Evolutionary conservation across 768 basidiomycete species (phyloP).

Genomic region (Agrocybe chaxingu): DNA sequence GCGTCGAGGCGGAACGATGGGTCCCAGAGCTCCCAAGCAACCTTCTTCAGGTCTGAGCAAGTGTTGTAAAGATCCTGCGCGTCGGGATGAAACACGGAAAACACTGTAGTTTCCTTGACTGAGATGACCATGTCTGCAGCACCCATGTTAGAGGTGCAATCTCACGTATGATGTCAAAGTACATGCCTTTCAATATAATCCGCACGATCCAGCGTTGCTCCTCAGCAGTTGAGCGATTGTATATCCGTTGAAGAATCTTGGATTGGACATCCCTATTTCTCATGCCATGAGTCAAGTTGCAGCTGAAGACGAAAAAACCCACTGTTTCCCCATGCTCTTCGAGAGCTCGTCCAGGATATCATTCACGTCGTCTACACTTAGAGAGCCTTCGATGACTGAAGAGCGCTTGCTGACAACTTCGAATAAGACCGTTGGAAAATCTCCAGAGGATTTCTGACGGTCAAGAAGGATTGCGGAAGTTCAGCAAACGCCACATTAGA

Average conservation of each 20-base stretch:
- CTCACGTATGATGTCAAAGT: background rate
- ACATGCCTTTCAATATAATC: slow-evolving; percentile 87
- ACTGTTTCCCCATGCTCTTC: slow-evolving; percentile 74
- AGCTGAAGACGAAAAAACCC: slow-evolving; percentile 16
- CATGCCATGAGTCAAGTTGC: slow-evolving; percentile 9
- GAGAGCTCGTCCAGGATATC: slow-evolving; percentile 75
- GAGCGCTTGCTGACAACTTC: slow-evolving; percentile 86
- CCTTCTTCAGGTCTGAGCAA: slow-evolving; percentile 93
- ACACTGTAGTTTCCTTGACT: slow-evolving; percentile 91
- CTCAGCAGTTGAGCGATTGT: slow-evolving; percentile 75
- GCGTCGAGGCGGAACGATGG: slow-evolving; percentile 61
- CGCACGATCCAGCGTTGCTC: slow-evolving; percentile 97
- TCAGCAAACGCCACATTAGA: background rate
- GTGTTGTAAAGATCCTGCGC: slow-evolving; percentile 94
- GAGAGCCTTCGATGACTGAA: slow-evolving; percentile 68
- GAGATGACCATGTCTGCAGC: slow-evolving; percentile 82
- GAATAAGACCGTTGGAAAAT: slow-evolving; percentile 83
- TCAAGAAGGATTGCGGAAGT: background rate
- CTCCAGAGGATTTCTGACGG: slow-evolving; percentile 70
- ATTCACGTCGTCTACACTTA: slow-evolving; percentile 86
- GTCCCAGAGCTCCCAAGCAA: slow-evolving; percentile 87
- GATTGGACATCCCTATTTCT: slow-evolving; percentile 65
- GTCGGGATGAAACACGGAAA: slow-evolving; percentile 90
- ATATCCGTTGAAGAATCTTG: slow-evolving; percentile 71
- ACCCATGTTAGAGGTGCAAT: background rate